Evolutionary conservation across 2,329 filamentous ascomycete species (phyloP), one percentile per base, ranked within the genome.

Genomic region (Biscogniauxia marginata): DNA sequence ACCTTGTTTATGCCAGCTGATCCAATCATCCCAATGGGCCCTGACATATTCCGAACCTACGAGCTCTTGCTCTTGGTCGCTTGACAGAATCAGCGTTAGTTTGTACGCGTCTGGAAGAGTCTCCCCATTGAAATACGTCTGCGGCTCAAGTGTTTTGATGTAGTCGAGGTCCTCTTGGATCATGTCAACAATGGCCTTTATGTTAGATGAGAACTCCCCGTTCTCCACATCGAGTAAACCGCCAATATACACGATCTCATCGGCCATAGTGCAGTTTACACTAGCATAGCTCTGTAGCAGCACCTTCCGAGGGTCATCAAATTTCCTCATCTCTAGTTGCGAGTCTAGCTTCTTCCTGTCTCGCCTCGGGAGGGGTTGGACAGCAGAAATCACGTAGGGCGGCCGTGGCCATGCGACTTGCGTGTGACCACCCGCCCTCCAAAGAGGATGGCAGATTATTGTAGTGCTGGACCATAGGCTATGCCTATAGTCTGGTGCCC

Each of bases 211-310:
- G n/a, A n/a, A 7, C 13, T 46, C 24, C 4, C 13, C 44, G 1
- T 39, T 18, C 22, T 57, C 60, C 3, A 11, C 53, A 19, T 63
- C 56, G 9, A 59, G 43, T 1, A 55, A 22, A 20, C 56, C 59
- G 18, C 59, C 61, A 19, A 62, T 24, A 30, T 65, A 67, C 13
- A 58, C 45, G 44, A 67, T 66, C 23, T 65, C 58, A n/a, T 67
- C 65, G 2, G 58, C 56, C 63, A 67, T 67, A 8, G 58, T 50
- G n/a, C 62, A 61, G 34, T 54, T 57, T 22, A 65, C 46, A 9
- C 45, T 55, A 1, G 63, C 62, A 23, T 55, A 66, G 52, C 63
- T 66, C 34, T 67, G 63, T 8, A 65, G 59, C 8, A 65, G 49
- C 8, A 52, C 51, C 20, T 66, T 66, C 5, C 53, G 55, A 22